Conservation (phyloP, 371 early-diverging fungal genomes). For the Mucor indicus region DNA sequence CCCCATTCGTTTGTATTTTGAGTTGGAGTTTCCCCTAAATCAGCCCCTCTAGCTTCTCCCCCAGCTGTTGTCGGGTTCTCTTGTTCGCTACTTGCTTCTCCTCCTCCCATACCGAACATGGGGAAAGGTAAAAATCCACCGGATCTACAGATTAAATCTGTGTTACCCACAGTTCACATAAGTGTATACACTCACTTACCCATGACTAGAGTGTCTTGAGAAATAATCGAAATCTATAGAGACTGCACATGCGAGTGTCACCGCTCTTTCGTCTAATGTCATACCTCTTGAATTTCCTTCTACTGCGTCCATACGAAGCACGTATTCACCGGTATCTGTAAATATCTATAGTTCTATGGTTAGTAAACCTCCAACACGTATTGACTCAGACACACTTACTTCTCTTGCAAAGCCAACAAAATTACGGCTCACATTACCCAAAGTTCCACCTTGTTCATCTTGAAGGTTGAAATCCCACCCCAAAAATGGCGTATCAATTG, state of each 20-base stretch:
- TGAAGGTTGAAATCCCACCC: constrained; percentile 80
- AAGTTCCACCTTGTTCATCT: constrained; percentile 55
- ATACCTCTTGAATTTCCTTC: constrained; percentile 54
- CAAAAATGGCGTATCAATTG: constrained; percentile 73
- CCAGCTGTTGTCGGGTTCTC: constrained; percentile 1
- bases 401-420: constrained; percentile 88
- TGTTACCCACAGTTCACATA: constrained; percentile 11
- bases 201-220: constrained; percentile 70
- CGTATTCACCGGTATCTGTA: constrained; percentile 86
- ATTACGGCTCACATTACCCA: constrained; percentile 74
- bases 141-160: too few species aligned
- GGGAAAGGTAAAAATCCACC: constrained; percentile 47
- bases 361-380: neutral
- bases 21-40: constrained; percentile 5
- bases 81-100: constrained; percentile 9
- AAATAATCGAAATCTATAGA: constrained; percentile 94
- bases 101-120: constrained; percentile 43
- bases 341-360: constrained; percentile 31
- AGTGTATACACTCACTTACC: constrained; percentile 29
- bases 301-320: constrained; percentile 72
- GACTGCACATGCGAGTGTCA: constrained; percentile 80
- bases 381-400: too few species aligned
- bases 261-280: constrained; percentile 82
- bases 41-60: constrained; percentile 1
- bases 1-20: constrained; percentile 27